A percentile compares a stretch with the other conserved stretches of the same genome.
phyloP scores from a whole-genome alignment of 148 eudicot genomes.

The Gaultheria prostrata region DNA sequence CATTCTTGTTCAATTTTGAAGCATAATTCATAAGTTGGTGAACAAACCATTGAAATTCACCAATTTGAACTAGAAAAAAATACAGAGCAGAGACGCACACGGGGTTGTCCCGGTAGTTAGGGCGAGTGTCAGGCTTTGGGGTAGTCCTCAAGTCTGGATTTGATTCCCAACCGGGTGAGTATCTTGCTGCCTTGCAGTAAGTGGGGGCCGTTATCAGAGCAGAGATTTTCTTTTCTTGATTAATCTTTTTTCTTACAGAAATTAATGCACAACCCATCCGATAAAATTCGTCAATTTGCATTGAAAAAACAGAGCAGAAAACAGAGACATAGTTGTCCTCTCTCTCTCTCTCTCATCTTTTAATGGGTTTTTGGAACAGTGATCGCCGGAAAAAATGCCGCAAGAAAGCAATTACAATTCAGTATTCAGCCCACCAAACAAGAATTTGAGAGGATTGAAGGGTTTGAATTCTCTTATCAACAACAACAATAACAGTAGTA shows the following conservation, averaged over 20 bases:
- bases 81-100: too few species aligned
- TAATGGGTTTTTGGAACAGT: neutral
- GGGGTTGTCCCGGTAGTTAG: too few species aligned
- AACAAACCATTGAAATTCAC: neutral
- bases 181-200: too few species aligned
- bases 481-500: constrained; percentile 2
- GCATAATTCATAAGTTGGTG: neutral
- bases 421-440: constrained; percentile 34
- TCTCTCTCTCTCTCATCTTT: neutral
- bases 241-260: too few species aligned
- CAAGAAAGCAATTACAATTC: constrained; percentile 34
- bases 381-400: constrained; percentile 39
- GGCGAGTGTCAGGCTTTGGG: too few species aligned
- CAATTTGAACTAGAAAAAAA: too few species aligned
- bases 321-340: neutral
- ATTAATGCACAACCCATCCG: too few species aligned
- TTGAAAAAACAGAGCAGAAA: neutral
- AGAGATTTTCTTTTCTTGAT: too few species aligned
- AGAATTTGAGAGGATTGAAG: constrained; percentile 66
- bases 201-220: too few species aligned
- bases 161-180: too few species aligned
- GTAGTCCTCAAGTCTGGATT: too few species aligned
- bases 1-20: neutral
- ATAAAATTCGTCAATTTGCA: too few species aligned
- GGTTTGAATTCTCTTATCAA: constrained; percentile 33